These are phyloP conservation scores for Raddia guianensis DNA, from an alignment of 176 grass and related monocot species.

Conservation along the genomic window DNA sequence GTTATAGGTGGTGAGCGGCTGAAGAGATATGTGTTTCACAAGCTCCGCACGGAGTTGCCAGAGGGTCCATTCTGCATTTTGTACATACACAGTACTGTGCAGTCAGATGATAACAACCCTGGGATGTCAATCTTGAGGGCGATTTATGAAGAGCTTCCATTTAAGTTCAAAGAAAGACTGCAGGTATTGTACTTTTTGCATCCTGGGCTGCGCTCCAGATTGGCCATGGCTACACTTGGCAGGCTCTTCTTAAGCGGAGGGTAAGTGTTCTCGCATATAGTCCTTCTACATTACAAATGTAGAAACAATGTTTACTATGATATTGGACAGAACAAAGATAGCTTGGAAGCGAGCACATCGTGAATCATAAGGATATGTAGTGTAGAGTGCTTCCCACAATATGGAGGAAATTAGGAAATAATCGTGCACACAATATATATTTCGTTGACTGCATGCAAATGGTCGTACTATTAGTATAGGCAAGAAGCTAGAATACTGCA, in stretches of 20 bases:
- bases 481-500: background rate
- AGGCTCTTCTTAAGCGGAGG: conserved; percentile 85
- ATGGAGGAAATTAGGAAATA: background rate
- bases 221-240: conserved; percentile 81
- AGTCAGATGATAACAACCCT: conserved; percentile 91
- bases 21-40: conserved; percentile 79
- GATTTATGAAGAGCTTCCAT: conserved; percentile 84
- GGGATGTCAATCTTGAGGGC: conserved; percentile 84
- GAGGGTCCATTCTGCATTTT: conserved; percentile 82
- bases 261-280: conserved; percentile 46
- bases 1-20: conserved; percentile 71
- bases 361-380: background rate
- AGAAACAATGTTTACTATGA: conserved; percentile 8
- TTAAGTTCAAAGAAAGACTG: conserved; percentile 74
- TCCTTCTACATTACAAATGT: conserved; percentile 3
- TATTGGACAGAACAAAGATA: background rate
- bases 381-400: background rate
- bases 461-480: background rate
- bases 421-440: background rate
- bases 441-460: background rate
- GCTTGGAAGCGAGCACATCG: background rate
- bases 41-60: conserved; percentile 60
- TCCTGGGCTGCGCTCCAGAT: conserved; percentile 70
- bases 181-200: conserved; percentile 87
- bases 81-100: conserved; percentile 86